These are phyloP conservation scores for Sclerotinia nivalis DNA, from an alignment of 2,329 filamentous ascomycete species.

Conservation along the genomic window DNA sequence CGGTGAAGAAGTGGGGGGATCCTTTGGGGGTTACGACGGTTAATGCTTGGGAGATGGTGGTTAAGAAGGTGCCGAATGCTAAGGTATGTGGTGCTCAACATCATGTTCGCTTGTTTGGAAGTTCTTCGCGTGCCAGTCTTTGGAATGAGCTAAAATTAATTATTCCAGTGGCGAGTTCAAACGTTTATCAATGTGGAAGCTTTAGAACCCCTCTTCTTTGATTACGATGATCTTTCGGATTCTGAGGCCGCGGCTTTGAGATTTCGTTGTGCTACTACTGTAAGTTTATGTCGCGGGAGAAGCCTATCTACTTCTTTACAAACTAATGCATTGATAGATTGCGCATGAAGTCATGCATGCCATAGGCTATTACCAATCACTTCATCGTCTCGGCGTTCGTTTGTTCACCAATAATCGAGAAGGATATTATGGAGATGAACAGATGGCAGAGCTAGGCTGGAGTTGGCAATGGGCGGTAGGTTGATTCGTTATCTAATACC, in stretches of 20 bases:
- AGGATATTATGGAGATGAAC: constrained; percentile 8
- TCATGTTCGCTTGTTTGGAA: neutral
- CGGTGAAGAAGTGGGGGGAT: neutral
- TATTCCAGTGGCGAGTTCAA: neutral
- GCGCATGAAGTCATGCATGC: constrained; percentile 16
- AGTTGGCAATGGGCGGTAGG: constrained; percentile 17
- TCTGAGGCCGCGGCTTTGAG: neutral
- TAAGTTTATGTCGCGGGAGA: neutral
- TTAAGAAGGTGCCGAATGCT: neutral
- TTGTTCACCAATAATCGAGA: neutral
- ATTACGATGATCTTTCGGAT: neutral
- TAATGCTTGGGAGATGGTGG: constrained; percentile 9
- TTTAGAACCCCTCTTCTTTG: neutral
- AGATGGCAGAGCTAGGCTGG: constrained; percentile 13
- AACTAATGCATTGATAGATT: neutral
- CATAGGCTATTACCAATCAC: constrained; percentile 9
- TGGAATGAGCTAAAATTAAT: neutral
- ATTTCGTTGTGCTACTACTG: constrained; percentile 10
- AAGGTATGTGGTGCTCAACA: neutral
- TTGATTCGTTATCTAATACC: neutral
- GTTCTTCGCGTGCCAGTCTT: neutral
- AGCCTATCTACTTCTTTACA: no score
- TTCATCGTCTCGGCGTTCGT: neutral
- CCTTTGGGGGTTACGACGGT: neutral
- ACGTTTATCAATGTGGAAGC: constrained; percentile 1